Evolutionary conservation across 306 rosid species (phyloP).

Genomic region (Geum urbanum): DNA sequence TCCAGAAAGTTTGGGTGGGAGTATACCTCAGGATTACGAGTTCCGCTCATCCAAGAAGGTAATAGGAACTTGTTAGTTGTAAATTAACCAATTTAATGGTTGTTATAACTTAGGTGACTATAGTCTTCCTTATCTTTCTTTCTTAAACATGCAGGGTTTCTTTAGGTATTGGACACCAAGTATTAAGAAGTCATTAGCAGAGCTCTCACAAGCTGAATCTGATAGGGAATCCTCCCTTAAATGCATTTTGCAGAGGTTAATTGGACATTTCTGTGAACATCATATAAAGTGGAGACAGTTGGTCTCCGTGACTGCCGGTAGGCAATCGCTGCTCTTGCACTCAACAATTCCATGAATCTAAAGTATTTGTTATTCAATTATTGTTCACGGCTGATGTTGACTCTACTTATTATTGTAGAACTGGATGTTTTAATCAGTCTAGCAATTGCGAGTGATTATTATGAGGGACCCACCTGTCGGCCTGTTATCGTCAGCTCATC

Average conservation of each 20-base stretch:
- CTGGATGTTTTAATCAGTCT: slow-evolving; percentile 88
- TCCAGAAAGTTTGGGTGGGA: slow-evolving; percentile 59
- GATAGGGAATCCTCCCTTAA: slow-evolving; percentile 70
- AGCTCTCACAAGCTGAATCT: slow-evolving; percentile 70
- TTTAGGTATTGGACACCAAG: slow-evolving; percentile 87
- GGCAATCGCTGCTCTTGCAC: neutral
- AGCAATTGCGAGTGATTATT: slow-evolving; percentile 74
- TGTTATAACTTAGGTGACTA: slow-evolving; percentile 6
- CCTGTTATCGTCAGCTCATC: slow-evolving; percentile 50
- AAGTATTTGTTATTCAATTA: neutral
- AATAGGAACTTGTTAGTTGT: slow-evolving; percentile 5
- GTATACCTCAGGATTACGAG: slow-evolving; percentile 67
- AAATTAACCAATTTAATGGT: slow-evolving; percentile 13
- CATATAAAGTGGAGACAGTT: slow-evolving; percentile 75
- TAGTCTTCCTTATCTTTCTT: slow-evolving; percentile 18
- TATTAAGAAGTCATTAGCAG: slow-evolving; percentile 52
- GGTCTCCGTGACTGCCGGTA: slow-evolving; percentile 83
- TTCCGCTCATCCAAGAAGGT: slow-evolving; percentile 80
- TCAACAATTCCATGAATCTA: slow-evolving; percentile 5
- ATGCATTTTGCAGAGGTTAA: slow-evolving; percentile 74
- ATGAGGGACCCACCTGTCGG: slow-evolving; percentile 75
- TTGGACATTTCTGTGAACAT: slow-evolving; percentile 70
- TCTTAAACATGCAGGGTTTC: slow-evolving; percentile 67
- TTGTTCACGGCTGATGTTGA: slow-evolving; percentile 28
- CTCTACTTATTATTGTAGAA: slow-evolving; percentile 59